Base-by-base conservation (phyloP, 1,139 yeast genomes). In the Scheffersomyces cryptocercus region DNA sequence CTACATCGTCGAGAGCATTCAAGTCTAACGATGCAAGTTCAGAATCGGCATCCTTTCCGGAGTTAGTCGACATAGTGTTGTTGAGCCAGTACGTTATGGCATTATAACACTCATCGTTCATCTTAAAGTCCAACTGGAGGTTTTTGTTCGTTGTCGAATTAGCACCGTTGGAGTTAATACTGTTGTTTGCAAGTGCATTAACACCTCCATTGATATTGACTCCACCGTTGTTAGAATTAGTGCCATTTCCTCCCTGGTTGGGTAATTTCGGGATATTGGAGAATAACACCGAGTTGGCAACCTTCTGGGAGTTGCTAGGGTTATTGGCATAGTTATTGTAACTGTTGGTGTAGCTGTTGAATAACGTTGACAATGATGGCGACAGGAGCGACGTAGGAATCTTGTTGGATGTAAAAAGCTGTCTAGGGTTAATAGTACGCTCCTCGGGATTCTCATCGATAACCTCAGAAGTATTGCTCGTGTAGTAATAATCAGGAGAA, bases 51-150 rank as follows among this genome's bases (percentile, higher is more conserved):
- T 31, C 35, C 24, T 31, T 20, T 14, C 35, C 24, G 15, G 35
- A 15, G 11, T 15, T 14, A 3, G 35, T 14, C 35, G 35, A 31
- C 10, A 31, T 15, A 14, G 35, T 55, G 46, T 61, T 64, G 49
- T 68, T 65, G 35, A 68, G 58, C 75, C 75, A 70, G 47, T 61
- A 59, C 12, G 67, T 60, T 29, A 70, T 70, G 31, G 75, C 75
- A 46, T 65, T 64, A 46, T 67, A 63, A 47, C 75, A 70, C 48
- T 70, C 75, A 45, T 68, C 69, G 49, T 70, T 70, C 72, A 69
- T 68, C 40, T 65, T 64, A 44, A 68, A 65, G 46, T 67, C 68
- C 43, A 64, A 58, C 36, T 50, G 35, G 5, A 31, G 20, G 35
- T 31, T 20, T 16, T 36, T 20, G 13, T 31, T 38, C 20, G 45